Percentiles rank a stretch among this genome's conserved stretches.
Conservation (phyloP, 2,329 filamentous ascomycete genomes). For the Penicillium sp. region DNA sequence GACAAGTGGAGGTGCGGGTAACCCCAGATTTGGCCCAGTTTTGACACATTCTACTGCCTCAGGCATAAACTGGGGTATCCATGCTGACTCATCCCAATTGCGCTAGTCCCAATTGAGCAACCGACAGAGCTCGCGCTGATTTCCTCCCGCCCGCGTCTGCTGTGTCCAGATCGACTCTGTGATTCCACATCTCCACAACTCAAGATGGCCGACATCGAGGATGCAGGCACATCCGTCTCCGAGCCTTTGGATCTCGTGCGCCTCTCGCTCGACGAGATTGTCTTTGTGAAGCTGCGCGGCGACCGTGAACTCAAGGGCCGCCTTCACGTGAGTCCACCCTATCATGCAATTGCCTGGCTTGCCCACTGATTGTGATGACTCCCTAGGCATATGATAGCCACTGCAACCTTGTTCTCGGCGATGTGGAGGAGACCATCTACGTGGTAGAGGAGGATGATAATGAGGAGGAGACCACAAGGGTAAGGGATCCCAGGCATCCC, state of each 20-base stretch:
- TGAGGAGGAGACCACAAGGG: slow-evolving; percentile 68
- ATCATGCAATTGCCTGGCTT: not conserved
- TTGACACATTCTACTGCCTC: not conserved
- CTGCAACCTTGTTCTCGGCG: slow-evolving; percentile 92
- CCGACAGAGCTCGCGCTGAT: slow-evolving; percentile 22
- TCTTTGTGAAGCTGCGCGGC: slow-evolving; percentile 94
- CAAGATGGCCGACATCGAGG: slow-evolving; percentile 76
- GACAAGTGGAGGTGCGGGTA: slow-evolving; percentile 1
- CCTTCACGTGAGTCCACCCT: slow-evolving; percentile 66
- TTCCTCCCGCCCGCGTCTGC: slow-evolving; percentile 9
- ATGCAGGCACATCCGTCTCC: slow-evolving; percentile 66
- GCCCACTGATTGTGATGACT: slow-evolving; percentile 15
- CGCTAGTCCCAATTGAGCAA: slow-evolving; percentile 18
- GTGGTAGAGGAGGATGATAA: slow-evolving; percentile 82
- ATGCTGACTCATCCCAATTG: slow-evolving; percentile 12
- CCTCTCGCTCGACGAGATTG: slow-evolving; percentile 87
- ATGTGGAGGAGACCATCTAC: slow-evolving; percentile 97
- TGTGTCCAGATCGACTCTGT: slow-evolving; percentile 1
- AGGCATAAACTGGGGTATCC: slow-evolving; percentile 18
- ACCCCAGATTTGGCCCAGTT: not conserved
- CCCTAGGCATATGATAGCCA: slow-evolving; percentile 92
- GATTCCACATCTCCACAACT: not conserved
- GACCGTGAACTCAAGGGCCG: slow-evolving; percentile 93
- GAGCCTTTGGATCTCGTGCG: slow-evolving; percentile 96
- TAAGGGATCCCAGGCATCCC: slow-evolving; percentile 37